These are phyloP conservation scores for Neopestalotiopsis sp. DNA, from an alignment of 2,329 filamentous ascomycete genomes.

Conservation along the genomic window DNA sequence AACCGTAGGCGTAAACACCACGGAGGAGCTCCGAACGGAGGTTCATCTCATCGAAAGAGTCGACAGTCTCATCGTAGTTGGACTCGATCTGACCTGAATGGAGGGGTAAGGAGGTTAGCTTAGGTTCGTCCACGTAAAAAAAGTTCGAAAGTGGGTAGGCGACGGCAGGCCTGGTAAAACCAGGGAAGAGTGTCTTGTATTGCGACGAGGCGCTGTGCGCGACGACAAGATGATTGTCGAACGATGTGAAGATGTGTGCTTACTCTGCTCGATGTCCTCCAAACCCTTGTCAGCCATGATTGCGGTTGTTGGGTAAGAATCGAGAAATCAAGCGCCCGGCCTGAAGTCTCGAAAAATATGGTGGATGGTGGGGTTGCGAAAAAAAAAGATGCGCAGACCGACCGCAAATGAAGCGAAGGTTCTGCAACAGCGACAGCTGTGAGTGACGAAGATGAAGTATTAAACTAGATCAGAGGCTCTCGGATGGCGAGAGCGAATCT, in stretches of 20 bases:
- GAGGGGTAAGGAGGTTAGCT: constrained; percentile 22
- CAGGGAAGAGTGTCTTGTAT: neutral
- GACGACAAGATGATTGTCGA: neutral
- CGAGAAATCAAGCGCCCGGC: constrained; percentile 22
- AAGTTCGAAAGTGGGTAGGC: neutral
- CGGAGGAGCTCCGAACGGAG: constrained; percentile 97
- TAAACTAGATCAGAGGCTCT: constrained; percentile 24
- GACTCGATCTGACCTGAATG: constrained; percentile 94
- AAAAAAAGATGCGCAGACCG: constrained; percentile 19
- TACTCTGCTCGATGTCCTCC: constrained; percentile 67
- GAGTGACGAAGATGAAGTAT: constrained; percentile 28
- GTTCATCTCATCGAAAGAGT: constrained; percentile 98
- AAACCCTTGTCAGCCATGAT: constrained; percentile 99
- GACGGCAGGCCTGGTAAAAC: neutral
- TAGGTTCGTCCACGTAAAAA: constrained; percentile 12
- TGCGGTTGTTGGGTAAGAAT: constrained; percentile 60
- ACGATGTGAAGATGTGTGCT: neutral
- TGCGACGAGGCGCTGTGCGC: neutral
- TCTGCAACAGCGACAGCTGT: constrained; percentile 28
- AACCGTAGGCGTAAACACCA: constrained; percentile 99
- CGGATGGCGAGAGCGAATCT: constrained; percentile 20
- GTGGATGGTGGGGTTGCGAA: constrained; percentile 42
- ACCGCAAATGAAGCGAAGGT: constrained; percentile 20
- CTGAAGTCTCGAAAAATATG: constrained; percentile 19
- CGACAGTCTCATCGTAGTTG: constrained; percentile 99